A percentile compares a stretch with the other conserved stretches of the same genome.
Conservation (phyloP, 441 rosid genomes). For the Manihot esculenta region DNA sequence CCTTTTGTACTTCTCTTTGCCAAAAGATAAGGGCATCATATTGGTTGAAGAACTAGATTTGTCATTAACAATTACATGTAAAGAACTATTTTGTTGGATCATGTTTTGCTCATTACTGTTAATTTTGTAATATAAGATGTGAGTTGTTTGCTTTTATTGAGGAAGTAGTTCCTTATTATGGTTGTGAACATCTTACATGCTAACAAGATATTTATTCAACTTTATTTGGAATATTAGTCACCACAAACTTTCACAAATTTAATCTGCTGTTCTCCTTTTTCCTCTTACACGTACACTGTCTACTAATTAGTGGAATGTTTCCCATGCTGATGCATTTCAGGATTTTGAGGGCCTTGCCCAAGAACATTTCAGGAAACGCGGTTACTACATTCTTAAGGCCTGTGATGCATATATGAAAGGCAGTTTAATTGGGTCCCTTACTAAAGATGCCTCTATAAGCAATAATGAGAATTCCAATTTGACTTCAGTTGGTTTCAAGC, state of each 20-base stretch:
- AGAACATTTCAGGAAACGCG: conserved; percentile 81
- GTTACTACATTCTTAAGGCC: conserved; percentile 82
- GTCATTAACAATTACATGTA: not conserved
- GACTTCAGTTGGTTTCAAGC: conserved; percentile 90
- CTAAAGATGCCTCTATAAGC: conserved; percentile 56
- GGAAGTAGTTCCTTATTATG: not conserved
- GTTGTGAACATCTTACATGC: not conserved
- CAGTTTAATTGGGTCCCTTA: conserved; percentile 76
- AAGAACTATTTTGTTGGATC: not conserved
- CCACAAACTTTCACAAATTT: not conserved
- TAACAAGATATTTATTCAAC: not conserved
- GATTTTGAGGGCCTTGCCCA: conserved; percentile 76
- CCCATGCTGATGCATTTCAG: conserved; percentile 29
- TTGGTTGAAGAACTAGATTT: not conserved
- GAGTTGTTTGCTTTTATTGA: not conserved
- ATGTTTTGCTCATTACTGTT: not conserved
- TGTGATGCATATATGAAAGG: conserved; percentile 94
- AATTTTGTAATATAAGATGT: not conserved
- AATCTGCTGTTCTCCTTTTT: not conserved
- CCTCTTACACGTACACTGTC: not conserved
- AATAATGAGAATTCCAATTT: conserved; percentile 48
- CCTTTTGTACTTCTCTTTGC: not conserved
- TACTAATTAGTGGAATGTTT: not conserved
- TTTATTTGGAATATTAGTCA: not conserved
- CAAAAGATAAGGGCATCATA: too few species aligned